These are phyloP conservation scores for Euptelea pleiosperma DNA, from an alignment of 164 flowering plant species.

Conservation along the genomic window DNA sequence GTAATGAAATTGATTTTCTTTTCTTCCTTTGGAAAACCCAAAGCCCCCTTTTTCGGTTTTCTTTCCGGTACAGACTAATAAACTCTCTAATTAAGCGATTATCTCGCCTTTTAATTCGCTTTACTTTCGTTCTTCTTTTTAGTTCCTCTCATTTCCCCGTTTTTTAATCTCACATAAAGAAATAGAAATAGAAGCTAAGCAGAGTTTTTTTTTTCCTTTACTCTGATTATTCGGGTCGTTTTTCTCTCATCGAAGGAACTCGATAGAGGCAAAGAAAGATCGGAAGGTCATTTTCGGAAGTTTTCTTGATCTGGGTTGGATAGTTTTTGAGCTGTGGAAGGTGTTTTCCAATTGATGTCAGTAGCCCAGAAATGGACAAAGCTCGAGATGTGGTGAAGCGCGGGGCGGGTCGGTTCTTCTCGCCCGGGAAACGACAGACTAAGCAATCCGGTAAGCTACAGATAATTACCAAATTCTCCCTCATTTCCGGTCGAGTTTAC, in stretches of 20 bases:
- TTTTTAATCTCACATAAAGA: not conserved
- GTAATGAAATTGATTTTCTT: too few species aligned
- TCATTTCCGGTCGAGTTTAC: constrained; percentile 7
- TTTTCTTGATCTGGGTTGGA: constrained; percentile 1
- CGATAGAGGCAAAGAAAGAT: not conserved
- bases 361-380: constrained; percentile 41
- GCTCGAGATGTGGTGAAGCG: constrained; percentile 39
- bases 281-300: not conserved
- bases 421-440: constrained; percentile 21
- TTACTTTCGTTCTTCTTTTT: not conserved
- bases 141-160: constrained; percentile 9
- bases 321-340: constrained; percentile 9
- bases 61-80: constrained; percentile 19
- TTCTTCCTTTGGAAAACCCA: constrained; percentile 2
- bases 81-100: constrained; percentile 8
- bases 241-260: constrained; percentile 7
- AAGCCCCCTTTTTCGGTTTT: constrained; percentile 21
- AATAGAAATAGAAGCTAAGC: not conserved
- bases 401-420: constrained; percentile 32
- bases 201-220: constrained; percentile 1
- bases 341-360: constrained; percentile 22
- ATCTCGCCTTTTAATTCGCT: constrained; percentile 10
- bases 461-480: constrained; percentile 17
- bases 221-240: constrained; percentile 9
- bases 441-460: constrained; percentile 30